A percentile compares a stretch with the other conserved stretches of the same genome.
These are phyloP conservation scores for Benincasa hispida DNA, from an alignment of 306 rosid species.

Conservation along the genomic window DNA sequence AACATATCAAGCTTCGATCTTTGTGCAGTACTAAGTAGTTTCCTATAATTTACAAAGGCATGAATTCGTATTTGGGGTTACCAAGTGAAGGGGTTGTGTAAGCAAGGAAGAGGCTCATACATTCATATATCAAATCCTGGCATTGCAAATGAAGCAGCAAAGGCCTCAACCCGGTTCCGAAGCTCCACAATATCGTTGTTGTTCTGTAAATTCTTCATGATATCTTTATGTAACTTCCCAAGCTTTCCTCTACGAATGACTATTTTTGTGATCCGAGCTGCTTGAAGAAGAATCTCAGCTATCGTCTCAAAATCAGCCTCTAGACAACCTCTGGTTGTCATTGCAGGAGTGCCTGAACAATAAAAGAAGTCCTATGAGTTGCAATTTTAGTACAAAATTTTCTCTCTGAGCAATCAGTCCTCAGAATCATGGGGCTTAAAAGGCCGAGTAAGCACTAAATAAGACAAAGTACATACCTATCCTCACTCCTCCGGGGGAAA, in stretches of 20 bases:
- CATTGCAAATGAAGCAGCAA: slow-evolving; percentile 66
- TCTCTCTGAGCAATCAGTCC: background rate
- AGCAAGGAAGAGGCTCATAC: background rate
- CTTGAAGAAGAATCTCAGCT: slow-evolving; percentile 60
- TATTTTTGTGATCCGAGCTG: slow-evolving; percentile 50
- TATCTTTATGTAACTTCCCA: slow-evolving; percentile 47
- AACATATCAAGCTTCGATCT: background rate
- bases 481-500: slow-evolving; percentile 69
- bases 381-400: background rate
- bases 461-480: slow-evolving; percentile 41
- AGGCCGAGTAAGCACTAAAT: background rate
- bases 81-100: background rate
- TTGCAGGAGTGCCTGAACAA: slow-evolving; percentile 72
- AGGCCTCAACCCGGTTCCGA: slow-evolving; percentile 47
- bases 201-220: slow-evolving; percentile 41
- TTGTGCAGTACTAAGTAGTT: background rate
- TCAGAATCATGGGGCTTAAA: background rate
- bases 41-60: background rate
- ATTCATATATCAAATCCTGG: slow-evolving; percentile 54
- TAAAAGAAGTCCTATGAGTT: background rate
- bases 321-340: slow-evolving; percentile 79
- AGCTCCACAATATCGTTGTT: slow-evolving; percentile 52
- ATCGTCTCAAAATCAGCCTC: slow-evolving; percentile 74
- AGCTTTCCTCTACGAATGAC: slow-evolving; percentile 38
- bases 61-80: background rate